Evolutionary conservation across 2,329 filamentous ascomycete species (phyloP).

Genomic region (Lasiodiplodia sp.): DNA sequence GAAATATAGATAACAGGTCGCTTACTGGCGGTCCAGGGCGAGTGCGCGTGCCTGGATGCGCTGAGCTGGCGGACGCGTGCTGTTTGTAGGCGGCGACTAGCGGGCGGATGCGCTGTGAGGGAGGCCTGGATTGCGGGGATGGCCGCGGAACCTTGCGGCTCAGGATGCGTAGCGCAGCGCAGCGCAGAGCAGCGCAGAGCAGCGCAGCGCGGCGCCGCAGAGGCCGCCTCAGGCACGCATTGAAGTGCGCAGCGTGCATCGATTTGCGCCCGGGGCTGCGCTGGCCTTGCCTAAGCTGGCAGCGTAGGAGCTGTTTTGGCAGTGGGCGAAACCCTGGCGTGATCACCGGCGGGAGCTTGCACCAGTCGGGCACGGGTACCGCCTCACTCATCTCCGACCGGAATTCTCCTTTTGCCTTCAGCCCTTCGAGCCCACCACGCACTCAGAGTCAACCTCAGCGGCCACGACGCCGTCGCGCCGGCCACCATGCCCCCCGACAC

Average conservation of each 20-base stretch:
- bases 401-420: conserved; percentile 8
- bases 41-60: neutral
- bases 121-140: neutral
- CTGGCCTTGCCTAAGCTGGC: neutral
- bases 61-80: neutral
- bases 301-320: neutral
- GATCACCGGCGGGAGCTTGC: conserved; percentile 16
- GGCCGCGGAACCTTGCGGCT: conserved; percentile 3
- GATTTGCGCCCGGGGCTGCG: neutral
- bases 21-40: no score
- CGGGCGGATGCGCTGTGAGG: neutral
- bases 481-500: conserved; percentile 1
- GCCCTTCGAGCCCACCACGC: neutral
- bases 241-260: neutral
- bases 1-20: neutral
- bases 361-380: neutral
- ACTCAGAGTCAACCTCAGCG: neutral
- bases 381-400: conserved; percentile 21
- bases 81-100: neutral
- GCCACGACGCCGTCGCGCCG: neutral
- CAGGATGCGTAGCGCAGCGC: neutral
- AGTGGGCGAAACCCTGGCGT: conserved; percentile 14
- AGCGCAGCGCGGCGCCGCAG: no score
- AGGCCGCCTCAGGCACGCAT: neutral
- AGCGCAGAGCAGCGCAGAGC: neutral